These are phyloP conservation scores for Ceratobasidium sp. DNA, from an alignment of 1,284 basidiomycete species.

Conservation along the genomic window DNA sequence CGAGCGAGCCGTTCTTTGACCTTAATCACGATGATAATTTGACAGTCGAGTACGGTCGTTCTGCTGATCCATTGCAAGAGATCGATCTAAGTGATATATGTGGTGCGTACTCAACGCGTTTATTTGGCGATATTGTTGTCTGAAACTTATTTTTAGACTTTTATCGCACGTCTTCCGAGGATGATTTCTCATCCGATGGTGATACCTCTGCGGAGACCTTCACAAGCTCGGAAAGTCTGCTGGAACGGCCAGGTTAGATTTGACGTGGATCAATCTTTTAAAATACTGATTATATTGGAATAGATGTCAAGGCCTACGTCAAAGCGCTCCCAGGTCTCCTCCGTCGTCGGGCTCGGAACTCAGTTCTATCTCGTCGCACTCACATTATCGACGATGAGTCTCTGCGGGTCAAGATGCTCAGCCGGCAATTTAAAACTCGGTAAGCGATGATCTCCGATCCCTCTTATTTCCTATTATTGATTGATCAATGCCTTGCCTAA, in stretches of 20 bases:
- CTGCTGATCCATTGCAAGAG: neutral
- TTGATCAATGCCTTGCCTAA: neutral
- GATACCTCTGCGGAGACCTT: neutral
- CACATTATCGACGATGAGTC: slow-evolving; percentile 6
- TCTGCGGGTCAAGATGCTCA: slow-evolving; percentile 13
- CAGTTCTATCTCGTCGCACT: neutral
- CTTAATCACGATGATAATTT: neutral
- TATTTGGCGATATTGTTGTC: neutral
- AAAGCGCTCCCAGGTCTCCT: slow-evolving; percentile 3
- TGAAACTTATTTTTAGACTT: neutral
- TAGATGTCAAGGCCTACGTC: neutral
- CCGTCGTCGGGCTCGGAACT: neutral
- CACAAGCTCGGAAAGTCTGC: neutral
- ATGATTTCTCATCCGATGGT: slow-evolving; percentile 3
- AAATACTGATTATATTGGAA: neutral
- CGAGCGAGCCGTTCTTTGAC: neutral
- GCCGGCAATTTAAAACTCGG: neutral
- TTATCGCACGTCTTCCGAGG: neutral
- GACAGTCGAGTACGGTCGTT: slow-evolving; percentile 1
- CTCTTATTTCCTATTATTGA: neutral
- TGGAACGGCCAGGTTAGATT: neutral
- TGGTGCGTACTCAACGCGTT: neutral
- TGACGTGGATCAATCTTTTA: neutral
- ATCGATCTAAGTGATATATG: neutral
- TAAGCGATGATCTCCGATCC: neutral